A percentile compares a stretch with the other conserved stretches of the same genome.
These are phyloP conservation scores for Barnettozyma pratensis DNA, from an alignment of 805 yeast species.

Conservation along the genomic window DNA sequence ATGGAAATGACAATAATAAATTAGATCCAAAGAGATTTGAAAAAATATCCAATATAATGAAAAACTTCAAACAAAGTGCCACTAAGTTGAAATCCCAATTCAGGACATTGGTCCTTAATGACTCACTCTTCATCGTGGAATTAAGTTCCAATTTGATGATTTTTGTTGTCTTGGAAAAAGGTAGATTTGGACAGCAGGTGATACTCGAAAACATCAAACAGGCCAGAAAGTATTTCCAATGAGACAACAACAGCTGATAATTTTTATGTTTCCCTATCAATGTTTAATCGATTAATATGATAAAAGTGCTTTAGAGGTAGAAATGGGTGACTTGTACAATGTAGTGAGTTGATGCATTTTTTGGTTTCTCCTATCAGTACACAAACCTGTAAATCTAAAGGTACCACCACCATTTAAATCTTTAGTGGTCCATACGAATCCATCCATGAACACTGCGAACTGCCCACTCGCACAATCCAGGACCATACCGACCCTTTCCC, in stretches of 20 bases:
- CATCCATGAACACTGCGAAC: no score
- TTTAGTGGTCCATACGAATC: no score
- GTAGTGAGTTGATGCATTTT: no score
- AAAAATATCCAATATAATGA: slow-evolving; percentile 88
- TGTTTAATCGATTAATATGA: no score
- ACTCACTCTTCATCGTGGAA: slow-evolving; percentile 44
- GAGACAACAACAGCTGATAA: background rate
- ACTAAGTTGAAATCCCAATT: slow-evolving; percentile 83
- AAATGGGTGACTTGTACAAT: no score
- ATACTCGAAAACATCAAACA: slow-evolving; percentile 52
- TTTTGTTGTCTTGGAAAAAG: slow-evolving; percentile 47
- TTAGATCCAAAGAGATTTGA: slow-evolving; percentile 92
- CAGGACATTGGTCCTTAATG: slow-evolving; percentile 68
- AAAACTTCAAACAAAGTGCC: slow-evolving; percentile 90
- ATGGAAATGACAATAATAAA: slow-evolving; percentile 9
- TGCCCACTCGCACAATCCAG: no score
- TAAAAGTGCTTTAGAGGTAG: no score
- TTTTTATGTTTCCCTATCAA: no score
- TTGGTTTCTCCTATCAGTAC: no score
- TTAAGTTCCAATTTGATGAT: slow-evolving; percentile 58
- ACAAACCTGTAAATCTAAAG: no score
- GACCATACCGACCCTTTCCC: no score
- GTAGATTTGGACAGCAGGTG: slow-evolving; percentile 33
- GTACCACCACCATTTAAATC: no score
- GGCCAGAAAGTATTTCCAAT: slow-evolving; percentile 49